Conservation (phyloP, 192 early-diverging fungal species). For the Coemansia sp. region DNA sequence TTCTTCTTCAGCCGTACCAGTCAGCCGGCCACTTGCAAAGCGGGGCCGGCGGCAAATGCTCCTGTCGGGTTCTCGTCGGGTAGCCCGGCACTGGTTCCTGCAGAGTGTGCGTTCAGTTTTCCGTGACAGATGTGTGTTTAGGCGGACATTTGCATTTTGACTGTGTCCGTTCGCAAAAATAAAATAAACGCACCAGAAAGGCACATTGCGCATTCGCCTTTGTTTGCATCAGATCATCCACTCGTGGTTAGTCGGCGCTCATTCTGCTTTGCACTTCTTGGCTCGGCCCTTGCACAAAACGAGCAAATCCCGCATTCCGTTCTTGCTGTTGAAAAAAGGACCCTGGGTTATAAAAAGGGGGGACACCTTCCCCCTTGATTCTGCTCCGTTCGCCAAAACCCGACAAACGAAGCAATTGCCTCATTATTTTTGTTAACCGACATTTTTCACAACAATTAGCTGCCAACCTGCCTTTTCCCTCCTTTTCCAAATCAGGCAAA, state of each 20-base stretch:
- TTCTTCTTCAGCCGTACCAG: no score
- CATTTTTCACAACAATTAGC: not conserved
- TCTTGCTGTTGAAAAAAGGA: not conserved
- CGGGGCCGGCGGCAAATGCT: no score
- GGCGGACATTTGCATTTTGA: not conserved
- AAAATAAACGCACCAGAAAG: not conserved
- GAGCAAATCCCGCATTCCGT: not conserved
- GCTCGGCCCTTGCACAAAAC: not conserved
- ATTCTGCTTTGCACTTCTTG: no score
- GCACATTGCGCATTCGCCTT: not conserved
- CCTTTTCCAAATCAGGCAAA: constrained; percentile 3
- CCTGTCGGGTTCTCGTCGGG: no score
- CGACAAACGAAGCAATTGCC: not conserved
- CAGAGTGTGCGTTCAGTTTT: no score
- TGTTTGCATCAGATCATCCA: not conserved
- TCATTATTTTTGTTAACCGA: not conserved
- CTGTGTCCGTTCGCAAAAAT: not conserved
- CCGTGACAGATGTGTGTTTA: not conserved
- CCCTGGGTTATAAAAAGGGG: not conserved
- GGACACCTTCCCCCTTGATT: not conserved
- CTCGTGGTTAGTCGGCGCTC: not conserved
- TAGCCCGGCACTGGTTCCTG: no score
- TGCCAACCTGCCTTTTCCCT: not conserved
- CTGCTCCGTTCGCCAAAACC: not conserved
- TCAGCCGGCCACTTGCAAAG: no score